Conservation (phyloP, 1,284 basidiomycete genomes). For the Cutaneotrichosporon dermatis region DNA sequence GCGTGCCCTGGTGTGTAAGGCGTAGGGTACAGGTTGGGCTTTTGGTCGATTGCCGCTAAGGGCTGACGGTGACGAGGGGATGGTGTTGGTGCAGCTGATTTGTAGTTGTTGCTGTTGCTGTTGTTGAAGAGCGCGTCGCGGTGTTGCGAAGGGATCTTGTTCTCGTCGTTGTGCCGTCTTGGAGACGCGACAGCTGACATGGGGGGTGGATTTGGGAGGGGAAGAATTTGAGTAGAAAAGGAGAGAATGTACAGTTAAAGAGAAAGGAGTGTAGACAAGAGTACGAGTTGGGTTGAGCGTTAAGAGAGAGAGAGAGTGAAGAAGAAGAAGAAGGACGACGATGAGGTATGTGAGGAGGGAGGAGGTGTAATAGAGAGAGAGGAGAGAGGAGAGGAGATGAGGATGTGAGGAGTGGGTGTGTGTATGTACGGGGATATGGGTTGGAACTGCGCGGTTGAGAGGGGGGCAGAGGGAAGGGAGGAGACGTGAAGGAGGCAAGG, state of each 20-base stretch:
- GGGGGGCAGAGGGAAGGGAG: no score
- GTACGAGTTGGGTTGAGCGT: not conserved
- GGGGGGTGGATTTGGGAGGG: not conserved
- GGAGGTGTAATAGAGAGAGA: conserved; percentile 1
- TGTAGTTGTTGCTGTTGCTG: not conserved
- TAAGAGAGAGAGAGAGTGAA: not conserved
- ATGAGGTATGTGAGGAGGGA: not conserved
- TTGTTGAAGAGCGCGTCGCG: conserved; percentile 8
- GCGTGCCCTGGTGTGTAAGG: conserved; percentile 16
- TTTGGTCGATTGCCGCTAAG: conserved; percentile 18
- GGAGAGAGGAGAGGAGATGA: not conserved
- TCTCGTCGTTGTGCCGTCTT: conserved; percentile 22
- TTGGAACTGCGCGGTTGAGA: no score
- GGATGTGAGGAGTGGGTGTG: not conserved
- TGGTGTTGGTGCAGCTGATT: conserved; percentile 2
- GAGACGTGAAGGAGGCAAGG: no score
- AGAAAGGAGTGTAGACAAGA: not conserved
- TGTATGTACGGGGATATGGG: not conserved
- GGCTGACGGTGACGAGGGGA: conserved; percentile 21
- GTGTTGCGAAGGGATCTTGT: conserved; percentile 13
- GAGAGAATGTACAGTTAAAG: not conserved
- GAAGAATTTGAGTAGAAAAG: not conserved
- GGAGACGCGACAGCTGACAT: conserved; percentile 17
- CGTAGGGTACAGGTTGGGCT: conserved; percentile 17
- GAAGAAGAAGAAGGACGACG: conserved; percentile 1